Evolutionary conservation across 192 early-diverging fungal species (phyloP), one percentile per base, ranked within the genome.

Genomic region (Chytriomyces sp.): DNA sequence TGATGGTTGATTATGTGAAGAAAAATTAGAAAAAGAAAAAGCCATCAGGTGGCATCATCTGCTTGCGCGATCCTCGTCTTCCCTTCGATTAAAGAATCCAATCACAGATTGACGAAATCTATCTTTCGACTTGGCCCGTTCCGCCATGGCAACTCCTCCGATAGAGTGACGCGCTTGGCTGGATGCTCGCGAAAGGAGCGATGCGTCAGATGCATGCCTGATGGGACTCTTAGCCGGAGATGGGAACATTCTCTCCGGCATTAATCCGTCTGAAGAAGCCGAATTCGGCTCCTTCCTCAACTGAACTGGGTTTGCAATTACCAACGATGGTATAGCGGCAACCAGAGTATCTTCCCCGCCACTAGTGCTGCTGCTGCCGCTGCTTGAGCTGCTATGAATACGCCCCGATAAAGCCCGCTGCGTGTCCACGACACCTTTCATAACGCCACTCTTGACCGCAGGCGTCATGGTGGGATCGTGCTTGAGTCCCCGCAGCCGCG

Each of bases 381-480:
- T 22, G 44, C 44, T 49, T 49, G 44, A n/a, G 44, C 22, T 49
- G 44, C 44, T 49, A 2, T 49, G 14, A 3, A n/a, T 49, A n/a
- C 44, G 14, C 44, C 22, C n/a, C n/a, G n/a, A n/a, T n/a, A n/a
- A n/a, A n/a, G n/a, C n/a, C n/a, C n/a, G n/a, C n/a, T n/a, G n/a
- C n/a, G n/a, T n/a, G n/a, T 49, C 17, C 44, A n/a, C 44, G 44
- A 49, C 44, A n/a, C n/a, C n/a, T n/a, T 49, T 49, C 44, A 49
- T 49, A 14, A 49, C 44, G 17, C 44, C 44, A 49, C 17, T 22
- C 22, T 22, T 49, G 14, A 22, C 17, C 22, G 22, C 14, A 3
- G 44, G 44, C 3, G 44, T n/a, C 44, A 49, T n/a, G 14, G 62
- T 64, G 3, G 62, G 62, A 64, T 64, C 62, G 28, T 38, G n/a